Evolutionary conservation across 192 early-diverging fungal genomes (phyloP).

Genomic region (Helicostylum pulchrum): DNA sequence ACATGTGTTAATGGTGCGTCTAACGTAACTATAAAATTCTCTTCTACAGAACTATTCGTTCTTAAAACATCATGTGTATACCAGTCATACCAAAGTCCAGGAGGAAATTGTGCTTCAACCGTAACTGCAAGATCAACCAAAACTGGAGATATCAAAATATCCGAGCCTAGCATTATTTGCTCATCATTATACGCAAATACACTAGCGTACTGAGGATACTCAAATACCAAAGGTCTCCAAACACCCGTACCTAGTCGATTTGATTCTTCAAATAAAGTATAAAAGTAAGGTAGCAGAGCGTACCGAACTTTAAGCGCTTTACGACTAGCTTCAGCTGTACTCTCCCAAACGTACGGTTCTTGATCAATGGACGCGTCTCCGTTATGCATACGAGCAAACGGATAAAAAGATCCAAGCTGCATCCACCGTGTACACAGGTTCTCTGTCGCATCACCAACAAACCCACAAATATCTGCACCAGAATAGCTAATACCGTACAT

Average conservation of each 20-base stretch:
- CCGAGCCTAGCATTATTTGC: slow-evolving; percentile 58
- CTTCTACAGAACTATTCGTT: too few species aligned
- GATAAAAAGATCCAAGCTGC: slow-evolving; percentile 49
- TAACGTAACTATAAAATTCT: slow-evolving; percentile 16
- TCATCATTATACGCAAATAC: slow-evolving; percentile 43
- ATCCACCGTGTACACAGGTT: slow-evolving; percentile 68
- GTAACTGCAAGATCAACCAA: slow-evolving; percentile 41
- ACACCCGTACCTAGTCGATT: slow-evolving; percentile 50
- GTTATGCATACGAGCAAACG: slow-evolving; percentile 61
- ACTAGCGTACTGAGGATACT: slow-evolving; percentile 37
- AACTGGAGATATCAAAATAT: slow-evolving; percentile 60
- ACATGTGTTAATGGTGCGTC: slow-evolving; percentile 52
- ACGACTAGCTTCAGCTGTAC: slow-evolving; percentile 52
- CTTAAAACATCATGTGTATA: slow-evolving; percentile 29
- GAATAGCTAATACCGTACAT: slow-evolving; percentile 69
- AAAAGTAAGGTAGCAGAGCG: slow-evolving; percentile 57
- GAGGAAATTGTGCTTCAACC: slow-evolving; percentile 63
- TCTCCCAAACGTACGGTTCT: slow-evolving; percentile 58
- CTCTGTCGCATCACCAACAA: slow-evolving; percentile 53
- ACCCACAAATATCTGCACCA: slow-evolving; percentile 73
- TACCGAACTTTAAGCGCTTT: slow-evolving; percentile 56
- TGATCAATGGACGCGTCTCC: slow-evolving; percentile 39
- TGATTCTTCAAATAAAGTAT: slow-evolving; percentile 52
- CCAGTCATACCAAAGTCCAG: slow-evolving; percentile 63
- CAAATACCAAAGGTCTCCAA: slow-evolving; percentile 53